Evolutionary conservation across 2,329 filamentous ascomycete genomes (phyloP).

Genomic region (Fusarium sp.): DNA sequence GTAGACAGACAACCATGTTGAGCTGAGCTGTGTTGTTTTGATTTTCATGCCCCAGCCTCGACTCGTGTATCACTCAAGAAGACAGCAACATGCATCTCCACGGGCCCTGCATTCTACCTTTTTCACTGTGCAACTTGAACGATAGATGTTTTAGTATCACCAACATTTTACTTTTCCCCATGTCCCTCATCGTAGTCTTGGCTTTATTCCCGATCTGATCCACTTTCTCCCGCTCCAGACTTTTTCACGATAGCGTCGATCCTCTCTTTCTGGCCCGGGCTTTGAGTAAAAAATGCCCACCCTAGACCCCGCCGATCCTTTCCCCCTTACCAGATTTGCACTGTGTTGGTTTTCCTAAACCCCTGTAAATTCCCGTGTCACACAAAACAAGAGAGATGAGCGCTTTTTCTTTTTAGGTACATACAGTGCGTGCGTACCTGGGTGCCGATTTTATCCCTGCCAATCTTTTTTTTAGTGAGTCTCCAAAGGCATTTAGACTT

Average conservation of each 20-base stretch:
- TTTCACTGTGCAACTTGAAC: neutral
- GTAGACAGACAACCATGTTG: neutral
- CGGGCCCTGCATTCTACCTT: neutral
- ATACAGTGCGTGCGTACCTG: neutral
- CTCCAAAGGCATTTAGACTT: neutral
- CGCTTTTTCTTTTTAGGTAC: neutral
- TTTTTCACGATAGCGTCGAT: conserved; percentile 30
- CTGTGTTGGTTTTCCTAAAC: neutral
- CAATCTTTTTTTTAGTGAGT: too few relatives aligned
- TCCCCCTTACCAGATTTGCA: conserved; percentile 4
- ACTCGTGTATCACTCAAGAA: neutral
- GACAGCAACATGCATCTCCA: neutral
- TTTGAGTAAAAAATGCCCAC: too few relatives aligned
- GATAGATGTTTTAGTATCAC: neutral
- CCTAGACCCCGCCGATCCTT: conserved; percentile 11
- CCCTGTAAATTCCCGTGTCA: neutral
- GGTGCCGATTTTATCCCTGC: neutral
- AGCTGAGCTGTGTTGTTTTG: neutral
- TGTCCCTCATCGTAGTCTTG: too few relatives aligned
- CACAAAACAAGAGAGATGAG: neutral
- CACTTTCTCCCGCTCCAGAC: conserved; percentile 22
- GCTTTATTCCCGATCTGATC: conserved; percentile 22
- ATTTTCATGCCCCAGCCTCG: neutral
- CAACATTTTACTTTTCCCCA: neutral
- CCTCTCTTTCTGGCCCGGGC: neutral